Evolutionary conservation across 2,329 filamentous ascomycete genomes (phyloP), one percentile per base, ranked within the genome.

Genomic region (Hypomyces perniciosus): DNA sequence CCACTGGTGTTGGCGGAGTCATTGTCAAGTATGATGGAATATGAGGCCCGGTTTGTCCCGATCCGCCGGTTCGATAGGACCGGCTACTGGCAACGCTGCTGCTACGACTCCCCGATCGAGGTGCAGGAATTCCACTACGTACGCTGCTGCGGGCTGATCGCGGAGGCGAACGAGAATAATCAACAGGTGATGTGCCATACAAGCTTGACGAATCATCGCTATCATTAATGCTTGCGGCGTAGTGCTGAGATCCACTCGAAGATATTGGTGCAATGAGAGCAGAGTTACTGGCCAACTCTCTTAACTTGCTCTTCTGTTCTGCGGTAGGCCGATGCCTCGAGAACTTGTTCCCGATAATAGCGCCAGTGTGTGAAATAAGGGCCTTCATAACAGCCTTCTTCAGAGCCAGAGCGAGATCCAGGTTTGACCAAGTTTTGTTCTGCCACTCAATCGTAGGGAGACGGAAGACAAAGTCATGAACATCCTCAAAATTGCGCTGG

Each of bases 401-500:
- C 48, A 99, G 78, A 10, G 90, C 87, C 44, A 97, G 77, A 1
- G 92, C 91, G 8, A 99, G 81, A 63, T 99, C 93, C 6, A 99
- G 79, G 66, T 97, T 99, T 6, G 90, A 96, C 93, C 93, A 99
- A 7, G 91, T 97, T 75, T 99, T 99, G 77, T 99, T 99, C 56
- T 90, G 84, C 72, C 96, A 97, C 67, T 99, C 93, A 43, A 99
- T 84, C 2, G 88, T 86, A 4, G 93, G 93, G 71, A 99, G 82
- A 33, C 90, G 85, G 79, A 99, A 99, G 44, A 99, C 93, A 59
- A 99, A 95, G 64, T 97, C 86, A 69, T 99, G 92, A 12, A 99
- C 86, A 68, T 99, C 95, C 71, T 96, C 90, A 51, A 99, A 80
- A 62, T 97, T 99, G 64, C 91, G 89, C 57, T 95, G 89, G 41